Percentiles rank a stretch among this genome's conserved stretches.
Evolutionary conservation across 1,284 basidiomycete genomes (phyloP).

Genomic region (Testicularia cyperi): DNA sequence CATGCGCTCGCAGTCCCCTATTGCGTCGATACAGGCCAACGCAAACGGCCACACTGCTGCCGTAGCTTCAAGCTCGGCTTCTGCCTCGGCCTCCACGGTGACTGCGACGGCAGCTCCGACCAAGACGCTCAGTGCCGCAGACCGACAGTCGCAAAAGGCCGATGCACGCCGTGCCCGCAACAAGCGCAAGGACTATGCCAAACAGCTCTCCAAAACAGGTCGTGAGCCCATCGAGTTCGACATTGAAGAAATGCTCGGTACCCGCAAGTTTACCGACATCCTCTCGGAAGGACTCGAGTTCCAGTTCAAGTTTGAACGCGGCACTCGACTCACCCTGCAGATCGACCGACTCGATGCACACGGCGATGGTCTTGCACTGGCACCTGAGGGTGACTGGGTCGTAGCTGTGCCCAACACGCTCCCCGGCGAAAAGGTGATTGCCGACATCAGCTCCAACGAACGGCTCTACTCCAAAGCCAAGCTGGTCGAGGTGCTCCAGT

Average conservation of each 20-base stretch:
- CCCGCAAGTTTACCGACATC: constrained; percentile 40
- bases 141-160: constrained; percentile 34
- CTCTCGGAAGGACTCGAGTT: constrained; percentile 42
- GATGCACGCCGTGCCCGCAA: constrained; percentile 37
- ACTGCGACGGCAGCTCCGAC: background rate
- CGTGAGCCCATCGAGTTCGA: constrained; percentile 56
- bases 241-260: constrained; percentile 48
- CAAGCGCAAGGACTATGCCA: constrained; percentile 48
- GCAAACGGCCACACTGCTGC: no score
- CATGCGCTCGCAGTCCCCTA: constrained; percentile 17
- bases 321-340: constrained; percentile 33
- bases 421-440: constrained; percentile 49
- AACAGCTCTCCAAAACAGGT: constrained; percentile 49
- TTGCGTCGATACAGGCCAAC: no score
- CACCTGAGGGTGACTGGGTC: constrained; percentile 45
- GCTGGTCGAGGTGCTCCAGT: constrained; percentile 34
- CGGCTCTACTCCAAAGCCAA: constrained; percentile 46
- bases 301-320: constrained; percentile 37
- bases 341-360: constrained; percentile 55
- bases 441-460: constrained; percentile 44
- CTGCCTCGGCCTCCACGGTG: background rate
- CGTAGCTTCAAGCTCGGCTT: constrained; percentile 10
- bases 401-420: constrained; percentile 51
- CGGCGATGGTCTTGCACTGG: constrained; percentile 54
- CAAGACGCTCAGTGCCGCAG: no score